Base-by-base conservation (phyloP, 1,139 yeast genomes). In the Scheffersomyces titani region DNA sequence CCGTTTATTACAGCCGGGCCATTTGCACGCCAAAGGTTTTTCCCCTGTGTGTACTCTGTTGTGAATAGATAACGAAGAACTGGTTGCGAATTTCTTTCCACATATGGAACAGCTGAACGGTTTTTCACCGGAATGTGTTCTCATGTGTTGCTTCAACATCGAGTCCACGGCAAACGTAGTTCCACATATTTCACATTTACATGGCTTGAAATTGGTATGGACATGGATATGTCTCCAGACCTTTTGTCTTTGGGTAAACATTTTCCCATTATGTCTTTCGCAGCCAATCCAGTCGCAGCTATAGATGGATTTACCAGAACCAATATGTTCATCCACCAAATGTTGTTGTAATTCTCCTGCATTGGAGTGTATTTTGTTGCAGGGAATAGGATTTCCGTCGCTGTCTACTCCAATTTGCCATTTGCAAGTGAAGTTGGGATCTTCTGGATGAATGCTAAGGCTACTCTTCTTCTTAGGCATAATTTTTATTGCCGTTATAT, bases 81-180 rank as follows among this genome's bases (percentile, higher is more conserved):
- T 77, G 6, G 88, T 84, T 47, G 85, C 83, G 68, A 84, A 84
- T 45, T 67, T 68, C 65, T 84, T 84, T 5, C 78, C 82, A 64
- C 88, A 84, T 5, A 69, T 67, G 5, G 70, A 65, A 64, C 88
- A 84, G 49, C 65, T 61, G 61, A 77, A 84, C 0, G 88, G 88
- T 57, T 81, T 83, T 59, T 84, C 98, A 5, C 98, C 99, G 0
- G 97, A 90, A 69, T 94, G 99, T 0, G 86, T 87, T 55, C 99
- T 77, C 66, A 84, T 69, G 74, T 94, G 99, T 81, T 88, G 92
- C 52, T 81, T 77, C 53, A 90, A 75, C 80, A 87, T 85, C 24
- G 85, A 70, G 50, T 85, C 88, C 22, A 87, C 88, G 9, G 91
- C 89, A 73, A 93, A 92, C 19, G 78, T 70, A 57, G 88, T 85